Conservation (phyloP, 2,329 filamentous ascomycete species). For the Dothideomycetidae sp. region DNA sequence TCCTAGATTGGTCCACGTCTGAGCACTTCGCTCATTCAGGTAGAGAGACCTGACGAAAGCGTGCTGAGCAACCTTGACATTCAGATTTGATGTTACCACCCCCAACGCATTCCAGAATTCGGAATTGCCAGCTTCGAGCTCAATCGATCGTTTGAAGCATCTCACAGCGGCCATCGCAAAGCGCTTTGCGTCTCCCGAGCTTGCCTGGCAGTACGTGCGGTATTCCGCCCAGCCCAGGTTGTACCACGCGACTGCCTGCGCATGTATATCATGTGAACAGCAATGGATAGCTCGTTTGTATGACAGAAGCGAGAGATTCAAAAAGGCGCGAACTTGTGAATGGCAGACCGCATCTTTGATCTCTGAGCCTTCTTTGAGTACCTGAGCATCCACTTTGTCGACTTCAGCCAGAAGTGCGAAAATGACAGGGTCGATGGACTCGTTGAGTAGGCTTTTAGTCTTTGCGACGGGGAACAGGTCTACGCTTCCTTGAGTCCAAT, state of each 20-base stretch:
- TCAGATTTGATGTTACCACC: slow-evolving; percentile 75
- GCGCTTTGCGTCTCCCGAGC: slow-evolving; percentile 44
- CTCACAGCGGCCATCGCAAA: slow-evolving; percentile 70
- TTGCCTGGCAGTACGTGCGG: slow-evolving; percentile 45
- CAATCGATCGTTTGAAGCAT: slow-evolving; percentile 91
- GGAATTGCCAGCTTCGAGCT: slow-evolving; percentile 81
- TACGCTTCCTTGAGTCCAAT: slow-evolving; percentile 56
- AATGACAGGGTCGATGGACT: slow-evolving; percentile 37
- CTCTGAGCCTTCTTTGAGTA: slow-evolving; percentile 1
- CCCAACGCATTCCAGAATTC: slow-evolving; percentile 97
- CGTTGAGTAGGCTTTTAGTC: slow-evolving; percentile 45
- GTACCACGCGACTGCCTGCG: slow-evolving; percentile 91
- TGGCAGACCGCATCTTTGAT: not conserved
- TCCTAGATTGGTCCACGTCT: slow-evolving; percentile 82
- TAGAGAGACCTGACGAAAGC: slow-evolving; percentile 86
- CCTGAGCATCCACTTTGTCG: slow-evolving; percentile 43
- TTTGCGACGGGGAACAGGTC: slow-evolving; percentile 46
- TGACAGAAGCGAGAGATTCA: slow-evolving; percentile 42
- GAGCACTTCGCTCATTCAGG: slow-evolving; percentile 72
- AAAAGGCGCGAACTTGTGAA: not conserved
- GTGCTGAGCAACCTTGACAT: slow-evolving; percentile 79
- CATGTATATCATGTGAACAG: slow-evolving; percentile 60
- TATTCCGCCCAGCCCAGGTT: slow-evolving; percentile 93
- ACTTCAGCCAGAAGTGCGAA: slow-evolving; percentile 53
- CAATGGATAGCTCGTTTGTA: slow-evolving; percentile 74